Evolutionary conservation across 495 filamentous ascomycete species (phyloP).

Genomic region (Bacidia rubella): DNA sequence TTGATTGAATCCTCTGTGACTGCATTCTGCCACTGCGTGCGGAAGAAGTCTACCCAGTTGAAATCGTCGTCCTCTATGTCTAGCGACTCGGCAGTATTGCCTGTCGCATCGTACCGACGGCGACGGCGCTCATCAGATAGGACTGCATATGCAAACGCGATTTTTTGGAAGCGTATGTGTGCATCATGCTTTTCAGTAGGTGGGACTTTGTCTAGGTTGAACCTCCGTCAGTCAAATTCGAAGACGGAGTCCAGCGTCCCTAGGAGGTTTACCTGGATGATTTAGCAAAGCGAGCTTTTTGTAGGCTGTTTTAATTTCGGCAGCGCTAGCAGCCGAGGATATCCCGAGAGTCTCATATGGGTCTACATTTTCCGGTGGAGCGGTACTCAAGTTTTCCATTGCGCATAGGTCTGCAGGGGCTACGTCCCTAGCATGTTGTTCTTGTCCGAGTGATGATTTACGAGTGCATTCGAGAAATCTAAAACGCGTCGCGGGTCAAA

Average conservation of each 20-base stretch:
- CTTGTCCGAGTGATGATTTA: too few species aligned
- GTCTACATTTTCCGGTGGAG: constrained; percentile 47
- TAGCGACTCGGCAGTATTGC: constrained; percentile 68
- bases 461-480: too few species aligned
- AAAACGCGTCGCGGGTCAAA: too few species aligned
- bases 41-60: constrained; percentile 81
- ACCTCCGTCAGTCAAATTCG: background rate
- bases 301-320: constrained; percentile 90
- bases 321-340: constrained; percentile 51
- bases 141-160: constrained; percentile 88
- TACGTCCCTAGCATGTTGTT: too few species aligned
- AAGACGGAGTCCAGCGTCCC: background rate
- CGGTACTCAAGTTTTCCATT: constrained; percentile 22
- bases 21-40: constrained; percentile 59
- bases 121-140: constrained; percentile 69
- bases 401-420: background rate
- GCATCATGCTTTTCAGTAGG: constrained; percentile 51
- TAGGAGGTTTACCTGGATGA: constrained; percentile 60
- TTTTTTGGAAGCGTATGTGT: constrained; percentile 66
- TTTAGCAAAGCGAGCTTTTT: constrained; percentile 76
- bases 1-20: constrained; percentile 56
- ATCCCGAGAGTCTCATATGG: constrained; percentile 83
- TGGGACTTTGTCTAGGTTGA: constrained; percentile 53
- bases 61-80: constrained; percentile 62
- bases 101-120: constrained; percentile 75